Conservation (phyloP, 345 rosid genomes). For the Salix viminalis region DNA sequence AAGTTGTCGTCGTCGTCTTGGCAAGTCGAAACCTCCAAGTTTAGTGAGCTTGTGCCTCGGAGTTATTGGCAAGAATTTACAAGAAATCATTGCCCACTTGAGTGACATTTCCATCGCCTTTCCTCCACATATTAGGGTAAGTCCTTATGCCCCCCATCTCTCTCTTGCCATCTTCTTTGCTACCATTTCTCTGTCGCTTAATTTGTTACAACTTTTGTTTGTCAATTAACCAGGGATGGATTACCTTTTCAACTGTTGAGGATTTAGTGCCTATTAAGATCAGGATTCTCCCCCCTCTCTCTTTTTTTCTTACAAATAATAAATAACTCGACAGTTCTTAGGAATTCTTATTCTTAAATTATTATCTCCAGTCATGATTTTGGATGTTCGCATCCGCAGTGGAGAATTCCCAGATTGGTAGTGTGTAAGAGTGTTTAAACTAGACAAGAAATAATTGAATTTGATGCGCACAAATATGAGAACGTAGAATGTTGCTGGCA, state of each 20-base stretch:
- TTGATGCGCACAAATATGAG: not conserved
- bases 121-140: slow-evolving; percentile 73
- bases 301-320: too few relatives aligned
- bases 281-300: too few relatives aligned
- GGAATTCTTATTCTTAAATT: too few relatives aligned
- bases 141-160: not conserved
- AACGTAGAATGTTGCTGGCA: not conserved
- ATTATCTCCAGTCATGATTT: too few relatives aligned
- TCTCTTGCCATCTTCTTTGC: too few relatives aligned
- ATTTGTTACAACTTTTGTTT: not conserved
- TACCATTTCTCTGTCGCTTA: not conserved
- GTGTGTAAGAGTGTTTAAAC: too few relatives aligned
- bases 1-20: not conserved
- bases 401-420: too few relatives aligned
- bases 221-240: not conserved
- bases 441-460: too few relatives aligned
- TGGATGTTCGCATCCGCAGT: too few relatives aligned
- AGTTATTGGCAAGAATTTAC: slow-evolving; percentile 74
- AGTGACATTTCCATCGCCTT: slow-evolving; percentile 51
- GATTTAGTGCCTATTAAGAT: too few relatives aligned
- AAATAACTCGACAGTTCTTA: too few relatives aligned
- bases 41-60: slow-evolving; percentile 73
- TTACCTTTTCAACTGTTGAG: too few relatives aligned
- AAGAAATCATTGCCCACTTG: slow-evolving; percentile 62
- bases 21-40: slow-evolving; percentile 52